Evolutionary conservation across 805 yeast genomes (phyloP), one percentile per base, ranked within the genome.

Genomic region (Saturnispora sanitii): DNA sequence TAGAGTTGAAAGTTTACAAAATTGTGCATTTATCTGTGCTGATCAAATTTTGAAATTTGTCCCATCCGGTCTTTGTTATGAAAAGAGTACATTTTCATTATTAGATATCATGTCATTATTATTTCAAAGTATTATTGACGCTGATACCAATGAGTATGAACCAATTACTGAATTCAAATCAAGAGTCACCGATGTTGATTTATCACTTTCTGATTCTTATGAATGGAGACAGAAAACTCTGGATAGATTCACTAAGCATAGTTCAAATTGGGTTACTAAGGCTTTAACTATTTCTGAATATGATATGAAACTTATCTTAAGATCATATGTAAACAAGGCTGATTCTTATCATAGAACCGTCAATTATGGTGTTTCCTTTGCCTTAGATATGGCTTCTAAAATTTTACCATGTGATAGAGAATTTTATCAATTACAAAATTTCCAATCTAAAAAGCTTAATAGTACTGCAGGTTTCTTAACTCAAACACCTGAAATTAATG

Each of bases 291-390:
- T 69, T 49, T 71, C 87, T 54, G 73, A 76, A 33, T 75, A 75
- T 38, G 95, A 88, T 51, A 71, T 82, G 56, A 87, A 83, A 57
- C 75, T 86, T 33, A 66, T 90, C 47, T 66, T 92, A 35, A 92
- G 84, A 52, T 67, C 81, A 0, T 92, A 90, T 53, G 74, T 87
- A 3, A 70, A 85, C 2, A 52, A 49, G 23, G 54, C 53, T 6
- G 57, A 58, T 35, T 43, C 46, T 5, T 40, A 49, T 23, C 47
- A 43, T 17, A 51, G 53, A 43, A 43, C 48, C 2, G 71, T 83
- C 32, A 79, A 82, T 42, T 78, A 72, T 52, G 97, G 97, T 41
- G 80, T 87, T 37, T 79, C 94, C 0, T 84, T 90, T 67, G 97
- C 98, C 0, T 64, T 88, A 43, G 92, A 84, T 49, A 73, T 86